Evolutionary conservation across 2,329 filamentous ascomycete genomes (phyloP).

Genomic region (Sporothrix pseudoabietina): DNA sequence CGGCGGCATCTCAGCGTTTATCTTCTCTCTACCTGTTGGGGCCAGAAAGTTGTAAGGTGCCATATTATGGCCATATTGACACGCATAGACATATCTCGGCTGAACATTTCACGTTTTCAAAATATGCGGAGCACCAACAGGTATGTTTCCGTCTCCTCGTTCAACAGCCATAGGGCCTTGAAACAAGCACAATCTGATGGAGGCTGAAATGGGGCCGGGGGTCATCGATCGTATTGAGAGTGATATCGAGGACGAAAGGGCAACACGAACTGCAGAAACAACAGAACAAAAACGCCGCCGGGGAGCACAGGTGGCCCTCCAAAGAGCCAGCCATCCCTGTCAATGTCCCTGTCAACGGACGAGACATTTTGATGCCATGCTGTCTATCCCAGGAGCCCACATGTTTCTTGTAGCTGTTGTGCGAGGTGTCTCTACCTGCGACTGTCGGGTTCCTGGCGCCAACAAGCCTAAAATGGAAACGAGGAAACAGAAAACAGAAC

Average conservation of each 20-base stretch:
- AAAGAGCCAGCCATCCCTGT: neutral
- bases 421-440: constrained; percentile 11
- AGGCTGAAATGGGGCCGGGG: neutral
- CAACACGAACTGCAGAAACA: neutral
- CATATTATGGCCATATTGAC: neutral
- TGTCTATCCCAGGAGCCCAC: constrained; percentile 3
- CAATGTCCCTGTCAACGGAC: neutral
- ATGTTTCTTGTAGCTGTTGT: constrained; percentile 14
- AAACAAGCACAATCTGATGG: neutral
- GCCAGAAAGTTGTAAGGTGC: neutral
- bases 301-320: neutral
- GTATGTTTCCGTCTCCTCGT: neutral
- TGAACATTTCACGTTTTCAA: too few relatives aligned
- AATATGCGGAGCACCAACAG: neutral
- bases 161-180: constrained; percentile 7
- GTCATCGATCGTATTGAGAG: neutral
- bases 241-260: neutral
- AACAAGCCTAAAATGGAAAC: neutral
- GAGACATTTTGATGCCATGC: constrained; percentile 18
- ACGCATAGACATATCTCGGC: neutral
- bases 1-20: neutral
- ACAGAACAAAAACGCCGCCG: neutral
- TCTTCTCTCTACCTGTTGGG: neutral
- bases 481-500: neutral
- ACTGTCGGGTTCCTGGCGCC: neutral